Evolutionary conservation across 2,329 filamentous ascomycete species (phyloP).

Genomic region (Sarocladium brachiariae): DNA sequence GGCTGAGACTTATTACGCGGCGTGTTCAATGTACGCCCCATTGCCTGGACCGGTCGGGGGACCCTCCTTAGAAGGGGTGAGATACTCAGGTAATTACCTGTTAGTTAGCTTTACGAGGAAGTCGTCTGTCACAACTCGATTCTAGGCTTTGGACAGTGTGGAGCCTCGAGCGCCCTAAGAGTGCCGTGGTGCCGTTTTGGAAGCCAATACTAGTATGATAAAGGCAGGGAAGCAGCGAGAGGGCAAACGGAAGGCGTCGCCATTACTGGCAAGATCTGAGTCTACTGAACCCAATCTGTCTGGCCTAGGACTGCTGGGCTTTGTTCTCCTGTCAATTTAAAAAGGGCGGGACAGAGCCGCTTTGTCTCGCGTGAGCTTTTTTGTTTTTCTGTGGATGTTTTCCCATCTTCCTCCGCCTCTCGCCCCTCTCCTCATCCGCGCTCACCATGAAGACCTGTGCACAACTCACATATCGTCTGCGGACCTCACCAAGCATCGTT

Average conservation of each 20-base stretch:
- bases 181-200: neutral
- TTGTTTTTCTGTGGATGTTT: neutral
- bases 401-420: neutral
- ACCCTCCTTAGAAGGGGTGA: neutral
- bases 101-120: neutral
- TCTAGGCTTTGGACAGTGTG: neutral
- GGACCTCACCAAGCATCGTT: constrained; percentile 3
- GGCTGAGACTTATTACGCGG: neutral
- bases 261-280: neutral
- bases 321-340: too few species aligned
- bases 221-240: neutral
- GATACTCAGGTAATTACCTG: too few species aligned
- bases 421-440: neutral
- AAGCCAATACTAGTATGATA: neutral
- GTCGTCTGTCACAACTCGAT: neutral
- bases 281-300: neutral
- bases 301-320: neutral
- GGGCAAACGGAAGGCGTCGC: neutral
- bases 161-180: neutral
- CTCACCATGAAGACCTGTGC: neutral
- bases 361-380: too few species aligned
- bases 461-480: constrained; percentile 5
- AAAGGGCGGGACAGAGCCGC: too few species aligned
- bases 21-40: neutral
- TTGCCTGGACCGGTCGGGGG: neutral